Conservation (phyloP, 1,284 basidiomycete species). For the Exobasidium rhododendri region DNA sequence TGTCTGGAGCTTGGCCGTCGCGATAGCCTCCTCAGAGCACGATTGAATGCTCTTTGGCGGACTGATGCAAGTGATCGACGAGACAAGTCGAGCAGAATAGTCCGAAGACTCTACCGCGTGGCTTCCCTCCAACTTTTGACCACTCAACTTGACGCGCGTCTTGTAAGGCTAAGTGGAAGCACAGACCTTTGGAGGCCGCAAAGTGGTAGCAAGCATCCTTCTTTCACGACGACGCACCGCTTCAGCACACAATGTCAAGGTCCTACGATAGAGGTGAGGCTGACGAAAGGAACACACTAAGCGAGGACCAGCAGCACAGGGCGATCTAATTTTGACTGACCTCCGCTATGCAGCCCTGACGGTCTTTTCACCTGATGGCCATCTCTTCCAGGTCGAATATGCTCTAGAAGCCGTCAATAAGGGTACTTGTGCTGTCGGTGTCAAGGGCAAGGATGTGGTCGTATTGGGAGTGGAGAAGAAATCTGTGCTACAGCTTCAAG, state of each 20-base stretch:
- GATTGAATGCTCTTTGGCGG: no score
- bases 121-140: not conserved
- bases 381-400: slow-evolving; percentile 80
- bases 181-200: no score
- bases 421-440: slow-evolving; percentile 96
- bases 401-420: slow-evolving; percentile 93
- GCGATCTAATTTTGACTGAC: not conserved
- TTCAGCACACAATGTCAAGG: slow-evolving; percentile 24
- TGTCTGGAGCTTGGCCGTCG: no score
- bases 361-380: slow-evolving; percentile 86
- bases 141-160: not conserved
- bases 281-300: not conserved
- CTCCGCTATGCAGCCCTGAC: slow-evolving; percentile 65
- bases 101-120: no score
- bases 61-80: no score
- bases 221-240: not conserved
- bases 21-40: no score
- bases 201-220: no score
- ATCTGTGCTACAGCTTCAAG: slow-evolving; percentile 92
- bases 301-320: not conserved
- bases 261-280: slow-evolving; percentile 44
- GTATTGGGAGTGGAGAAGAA: slow-evolving; percentile 99
- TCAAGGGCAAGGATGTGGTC: slow-evolving; percentile 89
- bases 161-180: not conserved
- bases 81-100: no score